Evolutionary conservation across 108 stramenopile species (phyloP).

Genomic region (Chaetoceros muelleri): DNA sequence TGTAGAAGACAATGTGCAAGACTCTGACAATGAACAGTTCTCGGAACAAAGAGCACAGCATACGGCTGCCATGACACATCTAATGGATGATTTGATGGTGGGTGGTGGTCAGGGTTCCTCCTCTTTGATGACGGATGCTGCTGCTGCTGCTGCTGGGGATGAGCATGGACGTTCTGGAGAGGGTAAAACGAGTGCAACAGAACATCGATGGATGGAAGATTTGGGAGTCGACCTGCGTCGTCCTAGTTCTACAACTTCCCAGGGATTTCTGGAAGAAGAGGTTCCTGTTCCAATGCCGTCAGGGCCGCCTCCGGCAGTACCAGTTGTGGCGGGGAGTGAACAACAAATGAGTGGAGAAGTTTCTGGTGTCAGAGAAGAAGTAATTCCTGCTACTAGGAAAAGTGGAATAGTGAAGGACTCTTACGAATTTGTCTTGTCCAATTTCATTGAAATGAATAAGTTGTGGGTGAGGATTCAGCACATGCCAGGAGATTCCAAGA

Average conservation of each 20-base stretch:
- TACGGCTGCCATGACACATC: conserved; percentile 4
- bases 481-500: conserved; percentile 60
- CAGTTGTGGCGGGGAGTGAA: conserved; percentile 6
- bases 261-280: background rate
- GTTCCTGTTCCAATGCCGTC: background rate
- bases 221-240: conserved; percentile 2
- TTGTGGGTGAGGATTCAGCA: conserved; percentile 99
- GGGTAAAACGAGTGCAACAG: background rate
- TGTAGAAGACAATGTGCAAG: background rate
- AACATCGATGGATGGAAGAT: background rate
- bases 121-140: conserved; percentile 4
- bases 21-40: background rate
- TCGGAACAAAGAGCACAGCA: background rate
- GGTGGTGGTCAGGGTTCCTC: no score
- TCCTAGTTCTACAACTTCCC: background rate
- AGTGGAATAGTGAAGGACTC: conserved; percentile 84
- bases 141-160: background rate
- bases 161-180: conserved; percentile 11
- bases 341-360: background rate
- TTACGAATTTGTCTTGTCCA: conserved; percentile 87
- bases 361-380: background rate
- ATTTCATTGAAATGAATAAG: conserved; percentile 95
- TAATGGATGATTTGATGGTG: background rate
- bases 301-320: conserved; percentile 9
- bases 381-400: conserved; percentile 5